phyloP scores from a whole-genome alignment of 495 filamentous ascomycete genomes.

The Daldinia vernicosa region DNA sequence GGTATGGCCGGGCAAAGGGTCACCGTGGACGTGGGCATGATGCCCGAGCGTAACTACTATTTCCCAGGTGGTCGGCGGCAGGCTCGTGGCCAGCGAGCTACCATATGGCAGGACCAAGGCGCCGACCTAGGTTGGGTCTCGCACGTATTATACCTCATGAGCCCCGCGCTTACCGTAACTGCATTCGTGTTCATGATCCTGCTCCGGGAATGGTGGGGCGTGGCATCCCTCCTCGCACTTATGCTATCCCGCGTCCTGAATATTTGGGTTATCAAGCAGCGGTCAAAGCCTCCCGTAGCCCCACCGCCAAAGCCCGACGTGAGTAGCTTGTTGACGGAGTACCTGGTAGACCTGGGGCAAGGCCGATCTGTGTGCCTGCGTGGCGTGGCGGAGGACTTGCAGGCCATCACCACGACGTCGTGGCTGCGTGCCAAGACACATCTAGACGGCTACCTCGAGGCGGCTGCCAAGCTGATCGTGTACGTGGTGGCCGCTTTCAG shows the following conservation, averaged over 20 bases:
- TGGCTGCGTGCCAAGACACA: constrained; percentile 64
- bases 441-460: constrained; percentile 58
- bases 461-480: constrained; percentile 62
- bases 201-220: constrained; percentile 62
- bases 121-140: constrained; percentile 51
- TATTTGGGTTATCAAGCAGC: constrained; percentile 62
- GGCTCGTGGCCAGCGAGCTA: constrained; percentile 41
- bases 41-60: constrained; percentile 32
- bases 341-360: constrained; percentile 46
- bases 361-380: constrained; percentile 55
- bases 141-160: constrained; percentile 56
- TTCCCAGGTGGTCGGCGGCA: constrained; percentile 18
- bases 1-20: constrained; percentile 56
- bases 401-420: constrained; percentile 63
- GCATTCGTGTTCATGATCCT: constrained; percentile 53
- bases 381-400: constrained; percentile 63
- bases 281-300: constrained; percentile 42
- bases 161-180: constrained; percentile 54
- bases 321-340: constrained; percentile 42
- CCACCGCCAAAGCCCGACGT: constrained; percentile 25
- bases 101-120: constrained; percentile 45
- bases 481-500: constrained; percentile 62
- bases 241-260: constrained; percentile 65
- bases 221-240: constrained; percentile 54
- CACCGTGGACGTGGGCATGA: constrained; percentile 55